Base-by-base conservation (phyloP, 1,139 yeast species). In the Candida sanyaensis region DNA sequence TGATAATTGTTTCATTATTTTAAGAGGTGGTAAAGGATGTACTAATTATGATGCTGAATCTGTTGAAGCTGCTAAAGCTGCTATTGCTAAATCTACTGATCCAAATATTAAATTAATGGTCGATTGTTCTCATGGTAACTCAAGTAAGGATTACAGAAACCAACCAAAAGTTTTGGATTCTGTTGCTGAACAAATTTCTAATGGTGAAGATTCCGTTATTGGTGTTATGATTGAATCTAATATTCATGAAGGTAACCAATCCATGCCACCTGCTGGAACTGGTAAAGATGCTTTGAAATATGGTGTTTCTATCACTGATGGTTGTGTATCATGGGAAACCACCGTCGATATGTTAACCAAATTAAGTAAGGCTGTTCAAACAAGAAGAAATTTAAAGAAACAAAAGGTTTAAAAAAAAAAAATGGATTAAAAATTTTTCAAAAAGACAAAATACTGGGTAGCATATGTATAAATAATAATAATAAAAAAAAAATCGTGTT, bases 191-290 rank as follows among this genome's bases (percentile, higher is more conserved):
- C 99, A 93, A 70, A 68, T 93, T 42, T 68, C 79, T 13, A 76
- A 71, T n/a, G 99, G 99, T 55, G 88, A 86, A 60, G 77, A 77
- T 39, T 71, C 78, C 50, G 86, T 93, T 54, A 87, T 96, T 68
- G 99, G 99, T 55, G 84, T 93, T 55, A 93, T 93, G 99, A 91
- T 93, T 64, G 99, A 93, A 73, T 87, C 96, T 49, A 88, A 92
- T 66, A 76, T 93, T 57, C 82, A 75, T 48, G 98, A 88, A 66
- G 99, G 99, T 48, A 86, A 95, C 74, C 99, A 93, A 72, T 86
- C 88, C 60, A 92, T 92, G 51, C 83, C 88, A 42, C 78, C 70
- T 8, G 75, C 73, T 36, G 69, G 83, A 53, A 89, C 86, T 52
- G 96, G 95, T 44, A 86, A 86, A 65, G 81, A 79, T 53, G 72